Conservation (phyloP, 371 early-diverging fungal genomes). For the Paraphysoderma sedebokerense region DNA sequence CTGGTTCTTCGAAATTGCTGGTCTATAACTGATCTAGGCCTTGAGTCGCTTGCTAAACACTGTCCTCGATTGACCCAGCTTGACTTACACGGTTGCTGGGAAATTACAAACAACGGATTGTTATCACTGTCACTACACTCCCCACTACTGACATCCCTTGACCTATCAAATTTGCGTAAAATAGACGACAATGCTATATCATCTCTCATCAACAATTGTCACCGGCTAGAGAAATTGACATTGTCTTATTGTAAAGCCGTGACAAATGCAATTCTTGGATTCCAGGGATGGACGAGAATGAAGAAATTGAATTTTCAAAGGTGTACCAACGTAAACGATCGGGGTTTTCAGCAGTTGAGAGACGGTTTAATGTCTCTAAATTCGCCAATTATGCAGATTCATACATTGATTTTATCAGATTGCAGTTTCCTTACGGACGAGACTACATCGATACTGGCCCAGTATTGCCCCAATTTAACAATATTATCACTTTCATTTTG, state of each 20-base stretch:
- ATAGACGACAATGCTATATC: constrained; percentile 42
- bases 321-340: constrained; percentile 53
- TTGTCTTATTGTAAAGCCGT: constrained; percentile 64
- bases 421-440: constrained; percentile 61
- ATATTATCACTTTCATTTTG: constrained; percentile 51
- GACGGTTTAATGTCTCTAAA: no score
- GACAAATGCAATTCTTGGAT: constrained; percentile 23
- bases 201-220: constrained; percentile 17
- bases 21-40: constrained; percentile 27
- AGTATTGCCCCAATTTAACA: constrained; percentile 32
- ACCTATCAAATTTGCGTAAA: constrained; percentile 63
- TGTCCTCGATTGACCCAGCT: constrained; percentile 23
- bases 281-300: neutral
- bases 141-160: constrained; percentile 21
- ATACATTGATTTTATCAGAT: constrained; percentile 42
- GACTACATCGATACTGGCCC: constrained; percentile 32
- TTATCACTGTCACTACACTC: constrained; percentile 17
- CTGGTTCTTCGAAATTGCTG: no score
- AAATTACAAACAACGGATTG: constrained; percentile 48
- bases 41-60: constrained; percentile 14
- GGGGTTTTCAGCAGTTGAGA: constrained; percentile 43
- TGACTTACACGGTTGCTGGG: constrained; percentile 59
- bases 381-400: constrained; percentile 18
- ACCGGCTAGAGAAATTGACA: constrained; percentile 11
- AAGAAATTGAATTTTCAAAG: constrained; percentile 45